Conservation (phyloP, 2,329 filamentous ascomycete genomes). For the Colletotrichum cordylinicola region DNA sequence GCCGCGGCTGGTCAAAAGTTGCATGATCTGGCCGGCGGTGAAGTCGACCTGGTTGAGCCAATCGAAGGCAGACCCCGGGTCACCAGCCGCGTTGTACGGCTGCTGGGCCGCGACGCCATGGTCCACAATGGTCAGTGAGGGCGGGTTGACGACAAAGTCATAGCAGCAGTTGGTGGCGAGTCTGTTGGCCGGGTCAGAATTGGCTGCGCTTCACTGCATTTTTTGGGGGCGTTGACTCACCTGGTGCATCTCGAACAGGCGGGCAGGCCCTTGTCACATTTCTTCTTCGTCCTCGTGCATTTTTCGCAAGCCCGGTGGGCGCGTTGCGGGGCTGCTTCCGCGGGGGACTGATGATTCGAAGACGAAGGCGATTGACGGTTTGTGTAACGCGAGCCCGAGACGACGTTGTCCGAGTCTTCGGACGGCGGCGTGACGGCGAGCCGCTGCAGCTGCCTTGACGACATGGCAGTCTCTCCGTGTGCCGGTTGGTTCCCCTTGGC, state of each 20-base stretch:
- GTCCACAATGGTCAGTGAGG: constrained; percentile 36
- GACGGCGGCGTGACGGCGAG: constrained; percentile 19
- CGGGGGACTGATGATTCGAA: constrained; percentile 4
- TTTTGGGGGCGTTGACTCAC: constrained; percentile 22
- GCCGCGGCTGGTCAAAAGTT: constrained; percentile 38
- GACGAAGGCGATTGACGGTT: not conserved
- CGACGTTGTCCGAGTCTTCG: constrained; percentile 18
- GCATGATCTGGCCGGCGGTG: constrained; percentile 42
- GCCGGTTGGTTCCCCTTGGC: not conserved
- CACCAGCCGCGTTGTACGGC: constrained; percentile 20
- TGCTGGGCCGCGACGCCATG: constrained; percentile 25
- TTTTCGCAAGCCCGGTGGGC: constrained; percentile 42
- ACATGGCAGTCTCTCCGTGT: not conserved
- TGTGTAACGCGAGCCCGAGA: constrained; percentile 10
- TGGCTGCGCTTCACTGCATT: not conserved
- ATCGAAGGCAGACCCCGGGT: constrained; percentile 8
- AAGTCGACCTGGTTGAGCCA: constrained; percentile 39
- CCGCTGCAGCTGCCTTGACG: constrained; percentile 11
- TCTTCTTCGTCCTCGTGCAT: constrained; percentile 43
- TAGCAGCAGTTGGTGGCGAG: constrained; percentile 35
- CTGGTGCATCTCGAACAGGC: constrained; percentile 39
- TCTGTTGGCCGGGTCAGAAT: not conserved
- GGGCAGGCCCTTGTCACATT: constrained; percentile 41
- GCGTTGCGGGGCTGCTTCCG: constrained; percentile 27
- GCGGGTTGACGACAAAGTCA: constrained; percentile 41